These are phyloP conservation scores for Diaporthe sp. DNA, from an alignment of 2,329 filamentous ascomycete genomes.

Conservation along the genomic window DNA sequence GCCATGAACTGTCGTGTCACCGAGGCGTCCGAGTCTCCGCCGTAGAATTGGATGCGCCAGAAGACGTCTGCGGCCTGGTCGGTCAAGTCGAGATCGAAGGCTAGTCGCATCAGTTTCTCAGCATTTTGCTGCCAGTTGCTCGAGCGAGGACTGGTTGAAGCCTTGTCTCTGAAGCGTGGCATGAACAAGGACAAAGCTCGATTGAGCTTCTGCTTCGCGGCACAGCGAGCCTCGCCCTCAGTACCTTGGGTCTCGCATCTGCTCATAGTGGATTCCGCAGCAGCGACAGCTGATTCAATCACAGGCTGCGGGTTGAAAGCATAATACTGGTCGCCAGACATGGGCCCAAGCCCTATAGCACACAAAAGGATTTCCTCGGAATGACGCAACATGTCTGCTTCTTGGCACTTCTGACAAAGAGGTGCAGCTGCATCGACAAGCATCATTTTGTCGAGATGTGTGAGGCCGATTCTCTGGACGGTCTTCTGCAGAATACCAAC, in stretches of 20 bases:
- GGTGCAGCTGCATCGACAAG: conserved; percentile 45
- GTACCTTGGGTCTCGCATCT: background rate
- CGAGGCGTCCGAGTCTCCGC: conserved; percentile 44
- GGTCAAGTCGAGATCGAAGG: conserved; percentile 44
- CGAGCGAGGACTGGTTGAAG: conserved; percentile 14
- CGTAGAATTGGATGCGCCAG: conserved; percentile 47
- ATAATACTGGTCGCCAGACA: conserved; percentile 51
- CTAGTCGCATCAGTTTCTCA: conserved; percentile 41
- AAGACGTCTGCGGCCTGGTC: conserved; percentile 47
- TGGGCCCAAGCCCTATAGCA: conserved; percentile 44
- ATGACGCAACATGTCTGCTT: conserved; percentile 46
- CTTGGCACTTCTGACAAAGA: conserved; percentile 51
- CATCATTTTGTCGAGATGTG: conserved; percentile 14
- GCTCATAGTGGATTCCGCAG: conserved; percentile 29
- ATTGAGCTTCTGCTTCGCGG: conserved; percentile 38
- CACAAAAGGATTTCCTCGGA: conserved; percentile 48
- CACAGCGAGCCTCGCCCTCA: background rate
- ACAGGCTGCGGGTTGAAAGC: conserved; percentile 51
- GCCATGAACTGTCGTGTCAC: conserved; percentile 48
- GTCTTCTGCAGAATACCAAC: conserved; percentile 13
- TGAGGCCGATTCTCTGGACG: background rate
- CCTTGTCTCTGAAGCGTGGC: conserved; percentile 45
- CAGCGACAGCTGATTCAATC: conserved; percentile 47
- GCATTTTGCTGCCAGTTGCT: conserved; percentile 31
- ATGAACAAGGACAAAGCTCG: conserved; percentile 49